These are phyloP conservation scores for Aureococcus anophagefferens DNA, from an alignment of 108 stramenopile species.

Conservation along the genomic window DNA sequence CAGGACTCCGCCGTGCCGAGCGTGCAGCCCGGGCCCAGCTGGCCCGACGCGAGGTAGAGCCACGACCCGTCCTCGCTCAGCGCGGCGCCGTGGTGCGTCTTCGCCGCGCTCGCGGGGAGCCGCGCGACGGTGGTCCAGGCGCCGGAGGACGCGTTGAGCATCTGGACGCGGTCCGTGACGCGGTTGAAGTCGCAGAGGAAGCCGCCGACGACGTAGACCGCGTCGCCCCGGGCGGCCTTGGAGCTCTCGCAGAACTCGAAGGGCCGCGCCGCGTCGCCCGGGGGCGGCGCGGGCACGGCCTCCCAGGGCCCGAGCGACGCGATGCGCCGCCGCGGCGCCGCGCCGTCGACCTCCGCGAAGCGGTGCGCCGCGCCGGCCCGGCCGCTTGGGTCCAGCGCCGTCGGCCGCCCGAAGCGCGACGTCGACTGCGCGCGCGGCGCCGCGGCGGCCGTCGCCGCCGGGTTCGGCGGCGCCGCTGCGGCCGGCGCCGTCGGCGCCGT, in stretches of 20 bases:
- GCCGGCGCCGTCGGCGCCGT: too few relatives aligned
- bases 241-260: not conserved
- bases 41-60: not conserved
- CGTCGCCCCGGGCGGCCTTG: not conserved
- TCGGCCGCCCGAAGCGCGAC: not conserved
- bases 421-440: too few relatives aligned
- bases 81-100: not conserved
- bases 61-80: not conserved
- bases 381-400: not conserved
- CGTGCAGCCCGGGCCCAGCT: not conserved
- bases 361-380: not conserved
- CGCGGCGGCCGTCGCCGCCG: too few relatives aligned
- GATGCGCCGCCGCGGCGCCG: not conserved
- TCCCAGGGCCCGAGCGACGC: not conserved
- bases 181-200: conserved; percentile 1
- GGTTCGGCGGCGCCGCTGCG: too few relatives aligned
- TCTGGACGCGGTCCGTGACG: not conserved
- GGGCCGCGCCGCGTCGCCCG: not conserved
- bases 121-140: not conserved
- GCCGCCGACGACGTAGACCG: not conserved
- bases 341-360: not conserved
- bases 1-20: not conserved
- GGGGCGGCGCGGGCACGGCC: not conserved
- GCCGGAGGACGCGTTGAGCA: not conserved
- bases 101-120: not conserved